phyloP scores from a whole-genome alignment of 768 basidiomycete species.

The Collybia sp. region DNA sequence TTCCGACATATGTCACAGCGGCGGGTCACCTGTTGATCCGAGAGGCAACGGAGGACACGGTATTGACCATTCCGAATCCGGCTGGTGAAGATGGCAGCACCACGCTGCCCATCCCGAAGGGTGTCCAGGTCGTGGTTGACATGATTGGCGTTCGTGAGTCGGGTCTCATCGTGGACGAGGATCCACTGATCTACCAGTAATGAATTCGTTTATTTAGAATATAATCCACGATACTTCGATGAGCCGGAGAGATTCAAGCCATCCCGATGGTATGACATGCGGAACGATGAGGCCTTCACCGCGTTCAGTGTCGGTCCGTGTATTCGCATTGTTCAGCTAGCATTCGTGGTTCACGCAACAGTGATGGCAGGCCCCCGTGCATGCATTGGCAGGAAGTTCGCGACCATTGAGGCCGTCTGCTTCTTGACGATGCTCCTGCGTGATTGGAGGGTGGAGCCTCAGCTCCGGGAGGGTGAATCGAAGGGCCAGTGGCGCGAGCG shows the following conservation, averaged over 20 bases:
- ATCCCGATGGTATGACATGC: conserved; percentile 25
- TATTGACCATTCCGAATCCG: conserved; percentile 18
- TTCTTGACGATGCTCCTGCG: conserved; percentile 35
- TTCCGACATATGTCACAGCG: conserved; percentile 2
- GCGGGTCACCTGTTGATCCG: conserved; percentile 19
- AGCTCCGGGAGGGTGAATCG: conserved; percentile 31
- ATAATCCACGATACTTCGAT: conserved; percentile 23
- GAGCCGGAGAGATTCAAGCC: conserved; percentile 25
- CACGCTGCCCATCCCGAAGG: conserved; percentile 15
- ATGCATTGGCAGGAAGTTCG: conserved; percentile 41
- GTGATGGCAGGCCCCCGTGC: conserved; percentile 27
- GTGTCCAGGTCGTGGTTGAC: conserved; percentile 18
- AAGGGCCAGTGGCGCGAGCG: conserved; percentile 29
- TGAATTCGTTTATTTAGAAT: conserved; percentile 14
- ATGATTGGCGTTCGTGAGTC: conserved; percentile 20
- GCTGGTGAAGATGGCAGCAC: conserved; percentile 18
- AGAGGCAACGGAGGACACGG: conserved; percentile 21
- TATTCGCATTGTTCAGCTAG: neutral
- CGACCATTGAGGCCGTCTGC: conserved; percentile 35
- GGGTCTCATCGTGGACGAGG: neutral
- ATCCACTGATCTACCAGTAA: neutral
- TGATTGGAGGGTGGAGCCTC: conserved; percentile 40
- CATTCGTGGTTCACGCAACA: neutral
- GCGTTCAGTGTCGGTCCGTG: conserved; percentile 19
- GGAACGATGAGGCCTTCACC: conserved; percentile 11